These are phyloP conservation scores for Chaetomium olivaceum DNA, from an alignment of 2,329 filamentous ascomycete species.

Conservation along the genomic window DNA sequence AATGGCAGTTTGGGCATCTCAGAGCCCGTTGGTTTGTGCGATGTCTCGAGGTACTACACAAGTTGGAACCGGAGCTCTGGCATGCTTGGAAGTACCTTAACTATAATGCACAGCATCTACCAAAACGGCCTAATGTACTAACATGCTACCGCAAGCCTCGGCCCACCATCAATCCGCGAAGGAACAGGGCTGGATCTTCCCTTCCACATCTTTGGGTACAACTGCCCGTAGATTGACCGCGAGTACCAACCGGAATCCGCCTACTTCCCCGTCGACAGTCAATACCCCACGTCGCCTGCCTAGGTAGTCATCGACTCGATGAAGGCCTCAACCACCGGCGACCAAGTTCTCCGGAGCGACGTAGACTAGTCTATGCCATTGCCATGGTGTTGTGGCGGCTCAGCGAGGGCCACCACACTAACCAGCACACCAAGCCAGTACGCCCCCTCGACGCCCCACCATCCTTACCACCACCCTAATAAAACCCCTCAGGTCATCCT, in stretches of 20 bases:
- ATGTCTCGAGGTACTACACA: too few species aligned
- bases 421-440: constrained; percentile 10
- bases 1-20: too few species aligned
- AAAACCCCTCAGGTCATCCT: not conserved
- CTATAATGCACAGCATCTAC: too few species aligned
- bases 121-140: too few species aligned
- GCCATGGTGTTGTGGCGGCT: not conserved
- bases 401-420: not conserved
- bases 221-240: too few species aligned
- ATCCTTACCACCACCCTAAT: too few species aligned
- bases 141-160: too few species aligned
- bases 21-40: too few species aligned
- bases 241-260: not conserved
- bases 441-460: too few species aligned
- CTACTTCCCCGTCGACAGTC: constrained; percentile 8
- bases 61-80: too few species aligned
- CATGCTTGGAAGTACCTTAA: too few species aligned
- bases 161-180: too few species aligned
- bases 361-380: constrained; percentile 5
- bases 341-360: constrained; percentile 1
- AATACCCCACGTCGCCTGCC: not conserved
- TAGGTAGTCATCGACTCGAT: not conserved
- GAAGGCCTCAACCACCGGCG: not conserved
- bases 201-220: not conserved
- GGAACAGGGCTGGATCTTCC: not conserved